phyloP scores from a whole-genome alignment of 2,329 filamentous ascomycete species.

The Pseudopithomyces maydicus region DNA sequence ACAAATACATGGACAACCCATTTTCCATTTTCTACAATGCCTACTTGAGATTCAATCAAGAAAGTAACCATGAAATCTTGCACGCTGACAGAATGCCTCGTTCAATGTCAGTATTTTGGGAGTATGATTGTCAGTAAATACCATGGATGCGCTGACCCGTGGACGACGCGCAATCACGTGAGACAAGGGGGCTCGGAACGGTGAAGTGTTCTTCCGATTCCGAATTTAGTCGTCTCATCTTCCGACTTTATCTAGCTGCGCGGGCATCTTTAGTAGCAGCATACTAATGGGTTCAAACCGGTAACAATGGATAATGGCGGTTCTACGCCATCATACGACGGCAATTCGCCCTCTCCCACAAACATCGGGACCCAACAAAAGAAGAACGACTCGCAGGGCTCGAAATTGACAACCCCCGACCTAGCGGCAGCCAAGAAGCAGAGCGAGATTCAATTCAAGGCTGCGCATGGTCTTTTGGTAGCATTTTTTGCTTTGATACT shows the following conservation, averaged over 20 bases:
- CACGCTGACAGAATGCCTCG: no score
- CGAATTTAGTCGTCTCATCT: constrained; percentile 12
- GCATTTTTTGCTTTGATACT: constrained; percentile 74
- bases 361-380: constrained; percentile 43
- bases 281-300: constrained; percentile 6
- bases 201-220: constrained; percentile 19
- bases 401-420: constrained; percentile 30
- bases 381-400: constrained; percentile 35
- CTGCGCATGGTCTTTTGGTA: constrained; percentile 57
- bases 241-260: constrained; percentile 1
- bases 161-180: no score
- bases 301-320: constrained; percentile 45
- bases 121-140: no score
- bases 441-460: constrained; percentile 57
- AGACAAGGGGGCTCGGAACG: no score
- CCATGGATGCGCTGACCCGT: no score
- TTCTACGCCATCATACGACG: constrained; percentile 43
- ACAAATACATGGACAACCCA: neutral
- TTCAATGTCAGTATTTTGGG: no score
- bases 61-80: no score
- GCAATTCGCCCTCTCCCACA: constrained; percentile 42
- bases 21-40: no score
- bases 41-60: no score
- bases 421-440: constrained; percentile 45
- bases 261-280: neutral